These are phyloP conservation scores for Picea sitchensis DNA, from an alignment of 75 land plant species.

Conservation along the genomic window DNA sequence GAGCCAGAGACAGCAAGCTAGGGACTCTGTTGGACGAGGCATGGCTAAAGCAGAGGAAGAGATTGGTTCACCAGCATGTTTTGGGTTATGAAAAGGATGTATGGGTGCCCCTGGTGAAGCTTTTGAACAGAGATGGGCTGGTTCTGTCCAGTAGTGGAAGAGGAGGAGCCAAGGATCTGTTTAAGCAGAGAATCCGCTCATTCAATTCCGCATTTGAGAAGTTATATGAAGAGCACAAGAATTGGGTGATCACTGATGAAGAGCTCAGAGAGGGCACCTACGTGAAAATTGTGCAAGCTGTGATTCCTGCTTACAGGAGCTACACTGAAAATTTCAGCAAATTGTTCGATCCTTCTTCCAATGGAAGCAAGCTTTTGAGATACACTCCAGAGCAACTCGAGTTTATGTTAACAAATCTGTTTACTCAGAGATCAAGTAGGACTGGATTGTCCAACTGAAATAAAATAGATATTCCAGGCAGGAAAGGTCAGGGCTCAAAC, in stretches of 20 bases:
- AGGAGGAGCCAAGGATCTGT: constrained; percentile 20
- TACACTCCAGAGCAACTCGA: constrained; percentile 31
- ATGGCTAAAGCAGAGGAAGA: constrained; percentile 18
- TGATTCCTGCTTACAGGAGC: constrained; percentile 26
- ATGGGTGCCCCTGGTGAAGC: constrained; percentile 27
- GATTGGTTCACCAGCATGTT: constrained; percentile 29
- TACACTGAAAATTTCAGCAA: constrained; percentile 1
- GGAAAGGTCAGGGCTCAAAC: no score
- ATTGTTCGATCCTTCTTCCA: constrained; percentile 1
- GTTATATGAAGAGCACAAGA: constrained; percentile 15
- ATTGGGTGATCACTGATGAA: constrained; percentile 31
- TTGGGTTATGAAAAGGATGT: constrained; percentile 29
- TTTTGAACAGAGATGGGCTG: constrained; percentile 31
- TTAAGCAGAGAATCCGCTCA: constrained; percentile 27
- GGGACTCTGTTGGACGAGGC: constrained; percentile 30
- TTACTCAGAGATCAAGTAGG: constrained; percentile 1
- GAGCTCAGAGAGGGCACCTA: constrained; percentile 21
- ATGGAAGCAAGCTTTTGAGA: constrained; percentile 16
- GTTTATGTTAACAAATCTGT: constrained; percentile 22
- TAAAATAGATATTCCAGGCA: no score
- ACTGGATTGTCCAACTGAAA: no score
- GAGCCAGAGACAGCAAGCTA: constrained; percentile 33
- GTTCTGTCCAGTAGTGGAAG: constrained; percentile 19
- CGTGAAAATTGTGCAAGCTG: constrained; percentile 18
- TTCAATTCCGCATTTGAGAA: constrained; percentile 34